Evolutionary conservation across 805 yeast genomes (phyloP), one percentile per base, ranked within the genome.

Genomic region (Cyberlindnera maritima): DNA sequence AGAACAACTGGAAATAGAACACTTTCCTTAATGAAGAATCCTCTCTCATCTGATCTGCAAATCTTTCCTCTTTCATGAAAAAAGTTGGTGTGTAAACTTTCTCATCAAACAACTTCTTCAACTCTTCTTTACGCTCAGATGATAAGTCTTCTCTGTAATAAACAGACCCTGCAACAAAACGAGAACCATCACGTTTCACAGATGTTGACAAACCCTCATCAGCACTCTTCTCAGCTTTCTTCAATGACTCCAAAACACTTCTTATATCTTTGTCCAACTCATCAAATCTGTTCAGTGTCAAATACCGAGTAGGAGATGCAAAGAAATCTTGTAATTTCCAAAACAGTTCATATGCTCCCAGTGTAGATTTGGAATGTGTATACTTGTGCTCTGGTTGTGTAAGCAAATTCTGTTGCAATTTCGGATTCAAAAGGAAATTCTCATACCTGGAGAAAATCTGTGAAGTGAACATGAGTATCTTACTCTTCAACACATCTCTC

Each of bases 251-350:
- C 6, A 36, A 13, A n/a, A 36, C 21, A 14, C 26, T 11, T 21
- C 18, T 20, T 14, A 36, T 11, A 21, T 36, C 39, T n/a, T 36
- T 36, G 13, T 36, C 39, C 28, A 36, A n/a, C 17, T 36, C 17
- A 14, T 36, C 18, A 5, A 36, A 21, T 36, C 39, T 20, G 28
- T 36, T 35, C 25, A 19, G 7, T 5, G 18, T 9, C n/a, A 35
- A 20, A 20, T 20, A 35, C 9, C 25, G 25, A 11, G 31, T 18
- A 3, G 62, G 63, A 41, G 58, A 54, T n/a, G 42, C 47, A 29
- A 55, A 54, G 23, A 47, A 25, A 2, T 25, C 23, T 23, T 60
- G 64, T 2, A 56, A 17, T 8, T 43, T 33, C 62, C 63, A 59
- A 32, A 57, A 58, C 1, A 28, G 13, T 28, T 28, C 13, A 28